These are phyloP conservation scores for Erythrophleum ivorense DNA, from an alignment of 331 rosid genomes.

Conservation along the genomic window DNA sequence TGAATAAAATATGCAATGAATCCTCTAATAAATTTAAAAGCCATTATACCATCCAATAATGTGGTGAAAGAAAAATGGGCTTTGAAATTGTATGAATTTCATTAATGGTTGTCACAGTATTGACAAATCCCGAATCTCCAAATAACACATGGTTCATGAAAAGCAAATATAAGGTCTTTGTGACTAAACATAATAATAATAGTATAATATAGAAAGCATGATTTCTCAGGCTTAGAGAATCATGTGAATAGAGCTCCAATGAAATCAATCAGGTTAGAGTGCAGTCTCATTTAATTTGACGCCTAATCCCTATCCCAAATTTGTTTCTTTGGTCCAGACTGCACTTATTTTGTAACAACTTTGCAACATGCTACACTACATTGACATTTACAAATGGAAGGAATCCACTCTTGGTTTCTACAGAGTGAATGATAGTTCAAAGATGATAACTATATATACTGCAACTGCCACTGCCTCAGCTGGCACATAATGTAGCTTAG, in stretches of 20 bases:
- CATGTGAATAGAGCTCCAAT: slow-evolving; percentile 1
- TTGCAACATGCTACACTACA: not conserved
- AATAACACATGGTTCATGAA: not conserved
- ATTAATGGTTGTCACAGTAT: not conserved
- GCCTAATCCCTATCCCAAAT: not conserved
- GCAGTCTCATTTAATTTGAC: not conserved
- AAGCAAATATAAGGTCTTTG: not conserved
- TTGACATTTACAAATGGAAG: not conserved
- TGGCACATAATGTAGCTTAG: not conserved
- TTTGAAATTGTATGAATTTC: not conserved
- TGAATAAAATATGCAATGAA: not conserved
- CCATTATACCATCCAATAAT: slow-evolving; percentile 20
- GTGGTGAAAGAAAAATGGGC: not conserved
- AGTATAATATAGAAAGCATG: not conserved
- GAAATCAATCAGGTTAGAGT: slow-evolving; percentile 10
- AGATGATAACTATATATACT: not conserved
- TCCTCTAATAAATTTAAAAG: slow-evolving; percentile 26
- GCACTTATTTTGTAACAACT: slow-evolving; percentile 2
- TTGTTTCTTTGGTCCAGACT: not conserved
- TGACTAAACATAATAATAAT: not conserved
- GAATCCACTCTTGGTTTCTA: not conserved
- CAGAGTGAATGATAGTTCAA: slow-evolving; percentile 18
- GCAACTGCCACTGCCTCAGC: not conserved
- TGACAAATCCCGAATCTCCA: not conserved
- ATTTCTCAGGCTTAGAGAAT: slow-evolving; percentile 1